These are phyloP conservation scores for Cladosporium sp. DNA, from an alignment of 2,329 filamentous ascomycete genomes.

Conservation along the genomic window DNA sequence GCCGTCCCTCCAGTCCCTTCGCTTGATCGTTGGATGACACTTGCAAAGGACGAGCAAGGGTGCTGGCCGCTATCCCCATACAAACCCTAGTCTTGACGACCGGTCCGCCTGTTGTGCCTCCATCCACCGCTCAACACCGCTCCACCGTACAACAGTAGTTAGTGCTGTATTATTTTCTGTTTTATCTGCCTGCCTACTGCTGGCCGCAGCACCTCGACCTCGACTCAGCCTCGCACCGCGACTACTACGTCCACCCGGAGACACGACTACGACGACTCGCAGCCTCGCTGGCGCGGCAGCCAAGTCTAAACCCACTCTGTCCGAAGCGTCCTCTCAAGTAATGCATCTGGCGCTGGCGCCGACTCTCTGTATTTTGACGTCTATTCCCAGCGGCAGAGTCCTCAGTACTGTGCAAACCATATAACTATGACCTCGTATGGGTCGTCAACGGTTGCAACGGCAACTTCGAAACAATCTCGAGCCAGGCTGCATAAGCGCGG, in stretches of 20 bases:
- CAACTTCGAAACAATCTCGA: conserved; percentile 9
- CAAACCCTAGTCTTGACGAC: conserved; percentile 1
- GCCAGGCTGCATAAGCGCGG: conserved; percentile 35
- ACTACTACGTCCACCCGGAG: background rate
- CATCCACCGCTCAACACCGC: background rate
- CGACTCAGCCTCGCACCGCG: conserved; percentile 13
- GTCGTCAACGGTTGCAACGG: conserved; percentile 1
- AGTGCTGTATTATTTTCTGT: conserved; percentile 2
- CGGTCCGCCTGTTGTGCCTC: conserved; percentile 4
- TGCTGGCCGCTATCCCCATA: conserved; percentile 11
- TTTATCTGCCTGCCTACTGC: background rate
- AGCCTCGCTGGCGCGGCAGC: conserved; percentile 9
- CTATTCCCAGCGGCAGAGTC: background rate
- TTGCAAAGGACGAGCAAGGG: conserved; percentile 2
- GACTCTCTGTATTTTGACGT: conserved; percentile 1
- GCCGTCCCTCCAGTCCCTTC: background rate
- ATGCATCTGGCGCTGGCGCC: conserved; percentile 16
- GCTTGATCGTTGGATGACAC: background rate
- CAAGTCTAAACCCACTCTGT: background rate
- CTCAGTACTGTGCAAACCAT: background rate
- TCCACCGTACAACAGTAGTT: conserved; percentile 1
- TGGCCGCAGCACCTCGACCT: conserved; percentile 6
- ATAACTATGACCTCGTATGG: conserved; percentile 15
- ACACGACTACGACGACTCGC: background rate
- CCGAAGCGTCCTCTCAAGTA: background rate